Conservation (phyloP, 768 basidiomycete species). For the Lyophyllum shimeji region DNA sequence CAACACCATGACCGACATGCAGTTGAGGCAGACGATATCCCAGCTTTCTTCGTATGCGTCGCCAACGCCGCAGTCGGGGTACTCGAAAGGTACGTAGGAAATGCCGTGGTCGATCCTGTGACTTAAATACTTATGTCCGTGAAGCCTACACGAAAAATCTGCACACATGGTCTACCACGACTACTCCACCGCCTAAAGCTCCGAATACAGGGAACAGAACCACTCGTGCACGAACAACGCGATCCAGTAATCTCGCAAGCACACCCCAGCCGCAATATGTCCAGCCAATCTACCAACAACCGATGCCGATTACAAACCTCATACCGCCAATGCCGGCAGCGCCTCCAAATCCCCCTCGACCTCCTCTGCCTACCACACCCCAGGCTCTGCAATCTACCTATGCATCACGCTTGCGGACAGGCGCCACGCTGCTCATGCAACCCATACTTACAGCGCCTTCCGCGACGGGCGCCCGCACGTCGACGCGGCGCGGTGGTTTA, state of each 20-base stretch:
- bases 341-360: constrained; percentile 49
- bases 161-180: constrained; percentile 64
- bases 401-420: constrained; percentile 87
- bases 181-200: constrained; percentile 50
- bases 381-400: constrained; percentile 86
- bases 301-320: constrained; percentile 17
- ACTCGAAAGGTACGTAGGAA: constrained; percentile 30
- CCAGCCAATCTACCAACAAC: constrained; percentile 37
- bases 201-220: constrained; percentile 39
- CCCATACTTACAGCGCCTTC: constrained; percentile 60
- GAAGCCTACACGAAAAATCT: constrained; percentile 69
- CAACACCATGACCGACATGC: constrained; percentile 56
- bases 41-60: constrained; percentile 47
- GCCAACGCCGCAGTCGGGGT: constrained; percentile 36
- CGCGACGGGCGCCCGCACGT: constrained; percentile 37
- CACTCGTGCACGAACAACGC: constrained; percentile 38
- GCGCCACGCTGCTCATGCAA: constrained; percentile 87
- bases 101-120: background rate
- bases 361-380: constrained; percentile 54
- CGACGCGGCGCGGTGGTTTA: constrained; percentile 62
- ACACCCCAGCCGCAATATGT: constrained; percentile 25
- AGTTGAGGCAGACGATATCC: constrained; percentile 61
- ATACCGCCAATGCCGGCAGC: constrained; percentile 28
- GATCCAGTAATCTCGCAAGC: constrained; percentile 42
- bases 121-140: background rate